Conservation (phyloP, 2,329 filamentous ascomycete genomes). For the Phoma sp. region DNA sequence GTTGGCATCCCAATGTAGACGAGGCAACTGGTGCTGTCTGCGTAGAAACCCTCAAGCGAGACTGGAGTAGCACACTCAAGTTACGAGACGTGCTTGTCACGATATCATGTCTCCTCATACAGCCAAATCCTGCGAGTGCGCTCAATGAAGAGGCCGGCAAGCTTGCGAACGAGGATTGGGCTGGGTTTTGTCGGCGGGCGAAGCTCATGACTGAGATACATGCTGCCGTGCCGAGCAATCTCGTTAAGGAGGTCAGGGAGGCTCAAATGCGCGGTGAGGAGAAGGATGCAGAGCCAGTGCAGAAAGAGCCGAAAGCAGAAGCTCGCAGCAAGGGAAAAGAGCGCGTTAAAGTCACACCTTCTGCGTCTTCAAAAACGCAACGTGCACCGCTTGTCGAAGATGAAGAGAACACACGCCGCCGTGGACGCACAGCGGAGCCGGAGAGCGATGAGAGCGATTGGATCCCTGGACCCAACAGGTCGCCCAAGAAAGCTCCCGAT, state of each 20-base stretch:
- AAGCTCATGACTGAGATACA: constrained; percentile 69
- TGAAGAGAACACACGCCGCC: constrained; percentile 39
- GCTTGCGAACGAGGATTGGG: constrained; percentile 64
- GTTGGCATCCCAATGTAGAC: constrained; percentile 72
- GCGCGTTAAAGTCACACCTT: constrained; percentile 26
- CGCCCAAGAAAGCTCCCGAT: constrained; percentile 20
- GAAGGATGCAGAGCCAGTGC: constrained; percentile 31
- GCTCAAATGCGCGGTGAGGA: constrained; percentile 65
- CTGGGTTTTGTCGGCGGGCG: constrained; percentile 63
- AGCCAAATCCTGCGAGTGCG: constrained; percentile 70
- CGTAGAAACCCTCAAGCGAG: constrained; percentile 69
- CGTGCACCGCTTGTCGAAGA: constrained; percentile 35
- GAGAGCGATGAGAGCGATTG: constrained; percentile 47
- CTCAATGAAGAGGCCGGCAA: constrained; percentile 68
- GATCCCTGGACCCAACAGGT: constrained; percentile 42
- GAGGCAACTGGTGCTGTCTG: constrained; percentile 68
- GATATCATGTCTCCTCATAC: constrained; percentile 68
- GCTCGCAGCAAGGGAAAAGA: constrained; percentile 37
- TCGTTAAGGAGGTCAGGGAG: constrained; percentile 57
- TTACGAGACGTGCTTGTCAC: constrained; percentile 65
- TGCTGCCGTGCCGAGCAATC: constrained; percentile 58
- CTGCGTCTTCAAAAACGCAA: constrained; percentile 27
- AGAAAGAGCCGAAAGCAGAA: constrained; percentile 23
- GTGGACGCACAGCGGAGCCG: constrained; percentile 30
- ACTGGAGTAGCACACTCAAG: constrained; percentile 66